Evolutionary conservation across 495 filamentous ascomycete genomes (phyloP).

Genomic region (Penicillium argentinense): DNA sequence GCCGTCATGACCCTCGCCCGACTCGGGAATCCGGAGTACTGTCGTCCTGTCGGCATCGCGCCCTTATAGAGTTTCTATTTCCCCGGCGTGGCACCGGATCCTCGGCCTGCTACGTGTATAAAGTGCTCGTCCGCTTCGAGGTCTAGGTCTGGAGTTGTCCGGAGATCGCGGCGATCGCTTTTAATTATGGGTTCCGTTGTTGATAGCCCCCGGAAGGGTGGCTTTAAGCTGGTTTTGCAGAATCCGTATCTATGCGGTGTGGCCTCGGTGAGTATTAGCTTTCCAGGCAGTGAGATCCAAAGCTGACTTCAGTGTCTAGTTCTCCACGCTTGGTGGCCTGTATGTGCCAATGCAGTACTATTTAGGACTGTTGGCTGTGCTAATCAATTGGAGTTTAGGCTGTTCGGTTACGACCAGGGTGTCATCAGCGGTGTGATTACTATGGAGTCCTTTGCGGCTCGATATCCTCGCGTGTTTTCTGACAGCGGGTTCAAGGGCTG

Average conservation of each 20-base stretch:
- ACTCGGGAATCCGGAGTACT: constrained; percentile 16
- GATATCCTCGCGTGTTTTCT: constrained; percentile 63
- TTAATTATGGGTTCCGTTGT: constrained; percentile 19
- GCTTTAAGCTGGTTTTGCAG: constrained; percentile 32
- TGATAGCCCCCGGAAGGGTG: constrained; percentile 23
- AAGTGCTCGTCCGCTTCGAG: too few species aligned
- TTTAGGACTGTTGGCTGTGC: neutral
- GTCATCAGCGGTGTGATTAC: constrained; percentile 42
- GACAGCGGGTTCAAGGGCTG: constrained; percentile 71
- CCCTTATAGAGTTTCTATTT: constrained; percentile 3
- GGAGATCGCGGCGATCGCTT: neutral
- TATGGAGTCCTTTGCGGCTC: constrained; percentile 42
- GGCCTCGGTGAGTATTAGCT: constrained; percentile 32
- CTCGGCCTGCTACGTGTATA: too few species aligned
- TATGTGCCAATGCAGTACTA: neutral
- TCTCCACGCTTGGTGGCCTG: constrained; percentile 60
- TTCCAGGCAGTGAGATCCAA: neutral
- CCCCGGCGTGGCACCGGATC: neutral
- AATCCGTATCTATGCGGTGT: constrained; percentile 44
- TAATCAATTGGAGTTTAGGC: neutral
- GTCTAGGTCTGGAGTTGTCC: neutral
- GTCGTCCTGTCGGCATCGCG: constrained; percentile 16
- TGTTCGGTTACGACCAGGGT: constrained; percentile 44
- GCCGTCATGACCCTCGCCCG: neutral
- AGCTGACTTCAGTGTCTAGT: constrained; percentile 22